These are phyloP conservation scores for Trichoderma asperellum DNA, from an alignment of 2,329 filamentous ascomycete species.

Conservation along the genomic window DNA sequence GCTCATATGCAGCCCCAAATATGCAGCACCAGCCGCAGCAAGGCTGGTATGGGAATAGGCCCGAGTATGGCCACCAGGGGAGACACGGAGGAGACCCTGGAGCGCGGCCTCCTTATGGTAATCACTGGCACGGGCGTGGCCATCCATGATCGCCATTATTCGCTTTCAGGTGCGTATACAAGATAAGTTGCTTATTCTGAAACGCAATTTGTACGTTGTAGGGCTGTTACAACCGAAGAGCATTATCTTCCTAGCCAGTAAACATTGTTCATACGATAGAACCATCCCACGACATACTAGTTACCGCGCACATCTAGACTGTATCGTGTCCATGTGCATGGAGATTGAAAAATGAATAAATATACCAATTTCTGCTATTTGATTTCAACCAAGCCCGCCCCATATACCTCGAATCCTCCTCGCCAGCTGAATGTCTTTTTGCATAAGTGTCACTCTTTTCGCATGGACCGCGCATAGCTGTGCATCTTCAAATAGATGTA, in stretches of 20 bases:
- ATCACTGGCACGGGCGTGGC: conserved; percentile 12
- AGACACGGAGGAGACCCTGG: conserved; percentile 1
- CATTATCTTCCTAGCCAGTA: conserved; percentile 4
- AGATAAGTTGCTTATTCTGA: neutral
- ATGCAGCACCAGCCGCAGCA: conserved; percentile 16
- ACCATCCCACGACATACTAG: conserved; percentile 1
- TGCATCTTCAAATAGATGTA: conserved; percentile 82
- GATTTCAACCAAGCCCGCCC: conserved; percentile 61
- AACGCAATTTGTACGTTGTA: neutral
- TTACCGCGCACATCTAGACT: conserved; percentile 3
- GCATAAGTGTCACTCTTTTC: conserved; percentile 95
- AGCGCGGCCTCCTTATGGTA: conserved; percentile 4
- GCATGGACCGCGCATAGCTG: conserved; percentile 97
- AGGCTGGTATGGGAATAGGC: conserved; percentile 7
- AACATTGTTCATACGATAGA: neutral
- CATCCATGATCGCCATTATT: neutral
- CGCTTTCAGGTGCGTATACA: conserved; percentile 1
- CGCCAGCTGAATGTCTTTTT: conserved; percentile 95
- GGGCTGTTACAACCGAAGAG: neutral
- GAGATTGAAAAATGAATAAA: conserved; percentile 22
- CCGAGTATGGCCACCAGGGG: neutral
- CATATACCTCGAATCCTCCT: conserved; percentile 77
- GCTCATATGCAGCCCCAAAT: neutral
- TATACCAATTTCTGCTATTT: conserved; percentile 30
- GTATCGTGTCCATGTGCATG: conserved; percentile 1